Percentiles rank a stretch among this genome's conserved stretches.
These are phyloP conservation scores for Candida coquimbonensis DNA, from an alignment of 805 yeast species.

Conservation along the genomic window DNA sequence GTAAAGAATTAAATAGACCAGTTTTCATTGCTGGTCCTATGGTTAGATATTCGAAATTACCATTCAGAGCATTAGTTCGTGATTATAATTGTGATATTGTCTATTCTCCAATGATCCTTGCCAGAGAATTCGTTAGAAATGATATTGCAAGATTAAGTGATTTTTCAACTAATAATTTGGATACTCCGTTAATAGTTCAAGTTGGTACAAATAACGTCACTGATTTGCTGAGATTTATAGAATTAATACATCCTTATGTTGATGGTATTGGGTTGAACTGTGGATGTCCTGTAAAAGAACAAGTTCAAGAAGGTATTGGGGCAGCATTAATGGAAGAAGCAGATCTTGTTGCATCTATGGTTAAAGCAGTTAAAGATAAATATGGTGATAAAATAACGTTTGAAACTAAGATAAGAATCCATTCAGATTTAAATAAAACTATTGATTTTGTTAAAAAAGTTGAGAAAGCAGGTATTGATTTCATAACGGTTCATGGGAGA, in stretches of 20 bases:
- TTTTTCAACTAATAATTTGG: slow-evolving; percentile 70
- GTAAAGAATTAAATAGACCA: slow-evolving; percentile 43
- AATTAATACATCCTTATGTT: slow-evolving; percentile 82
- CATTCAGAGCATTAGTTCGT: slow-evolving; percentile 76
- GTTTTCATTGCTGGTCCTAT: slow-evolving; percentile 83
- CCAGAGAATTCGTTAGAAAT: slow-evolving; percentile 88
- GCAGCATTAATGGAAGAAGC: slow-evolving; percentile 89
- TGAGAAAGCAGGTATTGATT: slow-evolving; percentile 86
- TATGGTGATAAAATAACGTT: slow-evolving; percentile 69
- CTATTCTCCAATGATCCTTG: slow-evolving; percentile 94
- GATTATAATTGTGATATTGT: slow-evolving; percentile 74
- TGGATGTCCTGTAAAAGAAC: slow-evolving; percentile 96
- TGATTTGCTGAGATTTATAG: slow-evolving; percentile 76
- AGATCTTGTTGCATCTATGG: slow-evolving; percentile 77
- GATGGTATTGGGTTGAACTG: slow-evolving; percentile 95
- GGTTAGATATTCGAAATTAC: slow-evolving; percentile 94
- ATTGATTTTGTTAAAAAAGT: slow-evolving; percentile 62
- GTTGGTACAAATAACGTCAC: slow-evolving; percentile 82
- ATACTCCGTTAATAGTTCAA: slow-evolving; percentile 75
- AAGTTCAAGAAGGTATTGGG: slow-evolving; percentile 92
- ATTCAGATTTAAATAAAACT: slow-evolving; percentile 67
- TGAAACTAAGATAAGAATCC: slow-evolving; percentile 91
- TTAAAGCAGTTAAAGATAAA: slow-evolving; percentile 66
- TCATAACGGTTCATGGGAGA: slow-evolving; percentile 91
- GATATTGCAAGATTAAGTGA: slow-evolving; percentile 75